Conservation (phyloP, 768 basidiomycete species). For the Butyriboletus loyo region DNA sequence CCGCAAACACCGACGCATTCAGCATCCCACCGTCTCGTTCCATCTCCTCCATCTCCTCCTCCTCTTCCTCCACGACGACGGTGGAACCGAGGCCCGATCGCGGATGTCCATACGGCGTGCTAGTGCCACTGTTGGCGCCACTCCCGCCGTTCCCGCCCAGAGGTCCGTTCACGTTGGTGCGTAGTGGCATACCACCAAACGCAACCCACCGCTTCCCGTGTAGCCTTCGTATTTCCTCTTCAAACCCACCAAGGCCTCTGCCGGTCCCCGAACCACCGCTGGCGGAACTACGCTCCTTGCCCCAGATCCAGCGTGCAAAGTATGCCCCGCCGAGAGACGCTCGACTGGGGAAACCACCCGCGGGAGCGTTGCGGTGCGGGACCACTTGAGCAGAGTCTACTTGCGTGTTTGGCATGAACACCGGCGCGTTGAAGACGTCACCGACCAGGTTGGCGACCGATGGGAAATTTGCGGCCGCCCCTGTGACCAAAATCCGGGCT, state of each 20-base stretch:
- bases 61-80: constrained; percentile 70
- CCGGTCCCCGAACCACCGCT: constrained; percentile 29
- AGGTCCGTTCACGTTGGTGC: constrained; percentile 56
- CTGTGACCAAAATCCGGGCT: constrained; percentile 62
- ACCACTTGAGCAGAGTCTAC: constrained; percentile 73
- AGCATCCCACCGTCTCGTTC: constrained; percentile 36
- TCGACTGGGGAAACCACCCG: constrained; percentile 62
- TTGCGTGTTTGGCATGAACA: constrained; percentile 71
- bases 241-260: constrained; percentile 57
- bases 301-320: constrained; percentile 85
- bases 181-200: constrained; percentile 53
- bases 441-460: constrained; percentile 75
- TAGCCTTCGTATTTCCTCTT: constrained; percentile 74
- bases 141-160: constrained; percentile 36
- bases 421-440: constrained; percentile 80
- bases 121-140: constrained; percentile 62
- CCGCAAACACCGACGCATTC: constrained; percentile 31
- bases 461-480: constrained; percentile 83
- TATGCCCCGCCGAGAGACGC: constrained; percentile 75
- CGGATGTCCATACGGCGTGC: constrained; percentile 60
- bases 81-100: constrained; percentile 51
- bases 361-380: constrained; percentile 71
- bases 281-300: constrained; percentile 48
- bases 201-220: constrained; percentile 73
- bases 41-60: constrained; percentile 65